Percentiles rank a stretch among this genome's conserved stretches.
Evolutionary conservation across 768 basidiomycete genomes (phyloP).

Genomic region (Trametes cubensis): DNA sequence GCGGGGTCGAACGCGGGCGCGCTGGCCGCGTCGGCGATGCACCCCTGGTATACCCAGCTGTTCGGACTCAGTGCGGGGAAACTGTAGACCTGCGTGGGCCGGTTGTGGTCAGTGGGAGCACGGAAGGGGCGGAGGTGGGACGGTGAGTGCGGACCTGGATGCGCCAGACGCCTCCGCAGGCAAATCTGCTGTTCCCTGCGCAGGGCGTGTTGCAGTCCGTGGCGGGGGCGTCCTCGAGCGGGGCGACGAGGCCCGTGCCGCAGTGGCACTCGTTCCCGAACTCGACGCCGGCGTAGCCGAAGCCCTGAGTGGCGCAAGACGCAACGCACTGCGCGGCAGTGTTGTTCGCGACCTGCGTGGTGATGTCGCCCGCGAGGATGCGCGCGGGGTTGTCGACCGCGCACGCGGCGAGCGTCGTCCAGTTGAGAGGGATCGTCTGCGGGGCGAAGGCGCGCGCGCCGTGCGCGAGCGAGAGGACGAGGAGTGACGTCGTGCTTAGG

Average conservation of each 20-base stretch:
- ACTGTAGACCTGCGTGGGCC: constrained; percentile 9
- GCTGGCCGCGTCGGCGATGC: constrained; percentile 4
- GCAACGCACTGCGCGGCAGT: constrained; percentile 22
- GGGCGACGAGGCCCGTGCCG: constrained; percentile 15
- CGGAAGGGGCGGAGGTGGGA: background rate
- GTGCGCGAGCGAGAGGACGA: background rate
- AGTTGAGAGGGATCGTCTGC: constrained; percentile 19
- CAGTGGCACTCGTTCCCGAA: constrained; percentile 24
- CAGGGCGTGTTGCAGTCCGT: constrained; percentile 28
- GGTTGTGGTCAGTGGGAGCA: background rate
- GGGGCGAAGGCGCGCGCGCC: constrained; percentile 3
- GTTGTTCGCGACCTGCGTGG: constrained; percentile 18
- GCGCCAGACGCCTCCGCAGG: constrained; percentile 27
- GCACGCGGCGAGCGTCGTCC: constrained; percentile 22
- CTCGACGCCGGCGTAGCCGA: constrained; percentile 24
- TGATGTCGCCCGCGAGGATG: constrained; percentile 25
- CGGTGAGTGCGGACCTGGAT: constrained; percentile 20
- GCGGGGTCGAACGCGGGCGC: constrained; percentile 6
- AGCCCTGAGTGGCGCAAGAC: constrained; percentile 19
- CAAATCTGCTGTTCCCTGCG: constrained; percentile 13
- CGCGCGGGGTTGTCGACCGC: constrained; percentile 24
- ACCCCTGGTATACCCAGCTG: constrained; percentile 13
- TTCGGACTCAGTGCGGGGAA: constrained; percentile 8
- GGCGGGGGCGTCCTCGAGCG: constrained; percentile 16
- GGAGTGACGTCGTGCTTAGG: background rate